phyloP scores from a whole-genome alignment of 805 yeast genomes.

The Phaffomyces thermotolerans region DNA sequence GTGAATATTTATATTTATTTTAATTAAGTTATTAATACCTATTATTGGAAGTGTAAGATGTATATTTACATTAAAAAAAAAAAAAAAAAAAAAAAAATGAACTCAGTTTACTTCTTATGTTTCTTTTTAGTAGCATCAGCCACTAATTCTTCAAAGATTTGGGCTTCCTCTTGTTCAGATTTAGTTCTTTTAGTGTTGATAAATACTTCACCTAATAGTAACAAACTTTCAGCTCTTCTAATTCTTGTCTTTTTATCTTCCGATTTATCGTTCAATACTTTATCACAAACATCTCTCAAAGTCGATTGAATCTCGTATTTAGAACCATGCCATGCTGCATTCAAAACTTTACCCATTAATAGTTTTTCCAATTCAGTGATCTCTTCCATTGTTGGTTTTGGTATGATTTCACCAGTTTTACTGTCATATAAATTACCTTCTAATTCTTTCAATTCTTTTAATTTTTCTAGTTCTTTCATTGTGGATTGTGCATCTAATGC shows the following conservation, averaged over 20 bases:
- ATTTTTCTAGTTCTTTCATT: constrained; percentile 61
- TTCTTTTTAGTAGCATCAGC: constrained; percentile 44
- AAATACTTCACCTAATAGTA: constrained; percentile 58
- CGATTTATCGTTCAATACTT: constrained; percentile 49
- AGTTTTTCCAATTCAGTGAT: constrained; percentile 66
- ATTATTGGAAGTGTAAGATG: no score
- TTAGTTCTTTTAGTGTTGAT: constrained; percentile 50
- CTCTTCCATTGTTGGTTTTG: constrained; percentile 55
- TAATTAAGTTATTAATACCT: no score
- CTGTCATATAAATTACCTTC: constrained; percentile 37
- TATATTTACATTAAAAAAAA: no score
- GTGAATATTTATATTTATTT: neutral
- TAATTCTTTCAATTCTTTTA: constrained; percentile 45
- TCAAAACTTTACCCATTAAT: constrained; percentile 69
- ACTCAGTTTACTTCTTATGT: constrained; percentile 4
- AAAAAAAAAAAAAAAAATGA: neutral
- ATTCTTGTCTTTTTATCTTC: constrained; percentile 39
- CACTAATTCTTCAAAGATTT: constrained; percentile 67
- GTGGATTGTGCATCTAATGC: constrained; percentile 77
- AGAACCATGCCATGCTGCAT: constrained; percentile 83
- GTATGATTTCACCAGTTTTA: constrained; percentile 43
- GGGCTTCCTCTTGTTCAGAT: constrained; percentile 68
- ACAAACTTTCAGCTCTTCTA: constrained; percentile 57
- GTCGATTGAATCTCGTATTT: constrained; percentile 72
- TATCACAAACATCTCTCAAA: constrained; percentile 63